Evolutionary conservation across 2,329 filamentous ascomycete genomes (phyloP).

Genomic region (Aspergillus sp.): DNA sequence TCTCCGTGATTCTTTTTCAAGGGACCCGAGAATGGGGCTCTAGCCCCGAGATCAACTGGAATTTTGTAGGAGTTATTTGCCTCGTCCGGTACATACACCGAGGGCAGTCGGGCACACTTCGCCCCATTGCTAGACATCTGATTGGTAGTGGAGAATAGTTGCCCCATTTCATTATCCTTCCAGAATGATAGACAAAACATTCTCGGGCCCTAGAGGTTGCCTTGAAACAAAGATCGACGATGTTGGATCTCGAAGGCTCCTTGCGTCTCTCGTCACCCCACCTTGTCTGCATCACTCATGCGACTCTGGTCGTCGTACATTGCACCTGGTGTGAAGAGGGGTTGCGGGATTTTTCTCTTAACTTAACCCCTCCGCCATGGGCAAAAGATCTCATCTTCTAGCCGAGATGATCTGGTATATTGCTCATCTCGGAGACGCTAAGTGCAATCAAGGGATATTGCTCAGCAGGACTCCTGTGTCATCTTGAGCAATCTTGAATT

Average conservation of each 20-base stretch:
- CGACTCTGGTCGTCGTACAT: background rate
- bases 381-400: background rate
- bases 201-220: background rate
- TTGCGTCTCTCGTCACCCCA: background rate
- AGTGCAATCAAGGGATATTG: background rate
- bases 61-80: background rate
- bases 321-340: background rate
- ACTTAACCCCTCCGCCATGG: background rate
- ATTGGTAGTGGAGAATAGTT: background rate
- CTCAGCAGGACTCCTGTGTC: background rate
- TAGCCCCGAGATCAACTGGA: background rate
- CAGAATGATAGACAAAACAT: background rate
- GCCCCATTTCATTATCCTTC: background rate
- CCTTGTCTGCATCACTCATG: background rate
- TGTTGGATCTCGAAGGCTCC: background rate
- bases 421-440: background rate
- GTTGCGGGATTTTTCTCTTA: constrained; percentile 6
- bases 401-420: background rate
- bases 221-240: constrained; percentile 1
- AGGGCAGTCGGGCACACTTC: constrained; percentile 4
- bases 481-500: background rate
- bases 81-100: background rate
- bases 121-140: background rate
- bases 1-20: background rate
- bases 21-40: background rate